Percentiles rank a stretch among this genome's conserved stretches.
Conservation (phyloP, 805 yeast genomes). For the Zygoascus ofunaensis region DNA sequence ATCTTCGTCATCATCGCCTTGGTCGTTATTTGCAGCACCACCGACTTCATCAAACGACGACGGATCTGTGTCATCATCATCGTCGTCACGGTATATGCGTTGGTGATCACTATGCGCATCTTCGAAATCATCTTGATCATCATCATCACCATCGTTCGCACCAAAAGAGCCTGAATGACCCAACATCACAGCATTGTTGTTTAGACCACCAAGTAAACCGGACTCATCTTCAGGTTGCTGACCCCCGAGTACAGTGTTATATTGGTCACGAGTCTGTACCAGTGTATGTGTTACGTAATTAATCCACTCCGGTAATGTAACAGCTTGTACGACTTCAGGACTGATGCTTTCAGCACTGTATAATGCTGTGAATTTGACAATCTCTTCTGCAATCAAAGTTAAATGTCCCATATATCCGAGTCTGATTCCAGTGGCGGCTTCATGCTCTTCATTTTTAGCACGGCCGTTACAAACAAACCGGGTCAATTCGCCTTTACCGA, state of each 20-base stretch:
- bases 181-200: slow-evolving; percentile 27
- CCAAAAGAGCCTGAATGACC: slow-evolving; percentile 27
- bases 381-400: slow-evolving; percentile 88
- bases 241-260: slow-evolving; percentile 91
- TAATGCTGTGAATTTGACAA: slow-evolving; percentile 70
- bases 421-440: slow-evolving; percentile 51
- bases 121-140: slow-evolving; percentile 26
- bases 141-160: slow-evolving; percentile 25
- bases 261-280: slow-evolving; percentile 85
- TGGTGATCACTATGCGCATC: slow-evolving; percentile 21
- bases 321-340: slow-evolving; percentile 41
- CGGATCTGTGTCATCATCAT: not conserved
- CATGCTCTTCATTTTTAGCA: slow-evolving; percentile 47
- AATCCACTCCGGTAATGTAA: slow-evolving; percentile 55
- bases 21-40: slow-evolving; percentile 16
- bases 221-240: slow-evolving; percentile 36
- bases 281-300: slow-evolving; percentile 73
- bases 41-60: slow-evolving; percentile 15
- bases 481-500: slow-evolving; percentile 54
- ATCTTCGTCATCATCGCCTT: slow-evolving; percentile 20
- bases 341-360: slow-evolving; percentile 54
- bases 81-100: not conserved
- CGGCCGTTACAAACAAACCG: slow-evolving; percentile 56
- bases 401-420: slow-evolving; percentile 97
- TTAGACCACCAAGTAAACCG: slow-evolving; percentile 26